These are phyloP conservation scores for Scheffersomyces stipitis DNA, from an alignment of 805 yeast genomes.

Conservation along the genomic window DNA sequence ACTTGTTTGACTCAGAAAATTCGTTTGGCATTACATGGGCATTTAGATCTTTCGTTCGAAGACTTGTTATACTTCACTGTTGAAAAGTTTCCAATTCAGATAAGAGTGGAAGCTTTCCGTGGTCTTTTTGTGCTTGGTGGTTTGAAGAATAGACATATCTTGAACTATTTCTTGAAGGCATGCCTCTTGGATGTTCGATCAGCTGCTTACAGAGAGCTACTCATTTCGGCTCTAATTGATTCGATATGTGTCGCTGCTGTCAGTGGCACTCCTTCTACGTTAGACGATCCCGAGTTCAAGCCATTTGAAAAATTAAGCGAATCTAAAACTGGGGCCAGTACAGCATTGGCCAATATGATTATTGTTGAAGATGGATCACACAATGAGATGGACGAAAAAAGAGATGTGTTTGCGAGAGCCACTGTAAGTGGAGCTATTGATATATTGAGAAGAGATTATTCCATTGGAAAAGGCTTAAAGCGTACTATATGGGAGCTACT, in stretches of 20 bases:
- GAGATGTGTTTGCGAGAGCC: conserved; percentile 65
- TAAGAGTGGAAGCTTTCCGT: conserved; percentile 67
- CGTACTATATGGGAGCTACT: conserved; percentile 66
- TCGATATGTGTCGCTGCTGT: conserved; percentile 68
- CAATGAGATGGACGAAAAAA: conserved; percentile 48
- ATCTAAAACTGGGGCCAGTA: conserved; percentile 13
- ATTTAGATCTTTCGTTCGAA: conserved; percentile 50
- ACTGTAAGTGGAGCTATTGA: conserved; percentile 67
- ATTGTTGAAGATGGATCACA: conserved; percentile 55
- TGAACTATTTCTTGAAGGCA: conserved; percentile 61
- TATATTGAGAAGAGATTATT: conserved; percentile 57
- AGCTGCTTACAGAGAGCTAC: conserved; percentile 50
- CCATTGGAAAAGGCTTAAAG: conserved; percentile 57
- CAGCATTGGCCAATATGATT: conserved; percentile 41
- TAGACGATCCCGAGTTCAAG: conserved; percentile 67
- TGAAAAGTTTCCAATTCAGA: conserved; percentile 45
- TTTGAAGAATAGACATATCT: conserved; percentile 57
- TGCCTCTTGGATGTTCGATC: conserved; percentile 49
- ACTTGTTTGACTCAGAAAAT: conserved; percentile 62
- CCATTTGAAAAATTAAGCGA: conserved; percentile 29
- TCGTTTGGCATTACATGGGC: conserved; percentile 54
- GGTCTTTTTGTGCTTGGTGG: conserved; percentile 77
- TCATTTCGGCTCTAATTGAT: conserved; percentile 47
- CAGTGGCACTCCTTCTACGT: conserved; percentile 54
- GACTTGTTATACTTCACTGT: conserved; percentile 56